Evolutionary conservation across 352 stramenopile genomes (phyloP), one percentile per base, ranked within the genome.

Genomic region (Pythium rhizo-oryzae): DNA sequence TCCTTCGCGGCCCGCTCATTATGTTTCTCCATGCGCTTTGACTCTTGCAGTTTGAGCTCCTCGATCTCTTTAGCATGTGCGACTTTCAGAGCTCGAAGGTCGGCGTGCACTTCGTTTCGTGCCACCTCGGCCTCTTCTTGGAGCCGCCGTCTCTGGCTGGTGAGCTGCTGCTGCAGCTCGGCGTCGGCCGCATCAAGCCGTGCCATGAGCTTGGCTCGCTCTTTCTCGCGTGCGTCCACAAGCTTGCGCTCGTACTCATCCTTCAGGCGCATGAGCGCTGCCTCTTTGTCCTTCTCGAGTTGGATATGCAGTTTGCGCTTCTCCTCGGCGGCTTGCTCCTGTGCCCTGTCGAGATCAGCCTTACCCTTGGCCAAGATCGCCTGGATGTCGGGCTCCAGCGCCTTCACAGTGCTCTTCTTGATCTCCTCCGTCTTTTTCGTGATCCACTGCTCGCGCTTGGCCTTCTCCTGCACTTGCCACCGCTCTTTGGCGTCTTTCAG

Each of bases 401-500:
- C 84, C 51, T 87, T 83, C 21, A 94, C 79, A 0, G 86, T 93
- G 35, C 80, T 87, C 58, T 93, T 94, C 70, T 94, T 94, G 67
- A 93, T 92, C 67, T 94, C 86, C 47, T 92, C 86, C 1, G 84
- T 94, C 70, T 94, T 94, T 62, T 92, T 91, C 18, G 78, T 69
- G 63, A 94, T 88, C 86, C 84, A 94, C 53, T 94, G 81, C 35
- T 93, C 84, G 46, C 86, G 81, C 16, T 81, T 78, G 23, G 77
- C 68, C 51, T 92, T 92, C 54, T 94, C 86, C 57, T 92, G 81
- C 3, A 78, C 69, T 30, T 70, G 39, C 86, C 86, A 94, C n/a
- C 80, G 70, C 33, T 93, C 77, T 61, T 91, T 91, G 25, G 84
- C 86, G 55, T 93, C 79, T 62, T 91, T 92, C 43, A 93, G 68